Evolutionary conservation across 1,284 basidiomycete species (phyloP), one percentile per base, ranked within the genome.

Genomic region (Cutaneotrichosporon sp.): DNA sequence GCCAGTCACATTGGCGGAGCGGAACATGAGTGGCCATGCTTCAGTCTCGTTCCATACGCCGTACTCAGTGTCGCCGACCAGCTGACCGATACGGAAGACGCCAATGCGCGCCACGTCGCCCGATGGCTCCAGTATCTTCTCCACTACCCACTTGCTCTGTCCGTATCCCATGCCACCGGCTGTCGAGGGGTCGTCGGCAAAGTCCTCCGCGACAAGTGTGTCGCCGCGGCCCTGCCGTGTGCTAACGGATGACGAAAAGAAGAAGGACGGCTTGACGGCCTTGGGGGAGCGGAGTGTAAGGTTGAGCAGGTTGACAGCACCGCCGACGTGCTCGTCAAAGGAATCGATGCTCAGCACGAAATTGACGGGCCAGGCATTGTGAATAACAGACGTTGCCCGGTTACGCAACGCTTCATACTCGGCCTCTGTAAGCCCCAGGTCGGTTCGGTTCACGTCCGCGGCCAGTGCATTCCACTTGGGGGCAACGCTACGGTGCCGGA

Each of bases 1-100:
- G 0, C 77, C 76, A 8, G 79, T 62, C 4, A 72, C 75, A 31
- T 78, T 70, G 33, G 77, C 78, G 5, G 78, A 54, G 24, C 62
- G 63, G 62, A 78, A 71, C 56, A 79, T 70, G 44, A 79, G 62
- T 10, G 67, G 72, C 65, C 77, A 79, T 5, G 79, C 81, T 64
- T 82, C 82, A 3, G 78, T 82, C 57, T 79, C 77, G 66, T 83
- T 84, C 83, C 83, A 84, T 1, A 82, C 76, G 1, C 82, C 82
- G 52, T 61, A 69, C 42, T 51, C 41, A 0, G 79, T 77, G 53
- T 82, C 82, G 0, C 81, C 79, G 9, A 79, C 80, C 61, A 84
- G 63, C 60, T 76, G 73, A 80, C 79, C 45, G 32, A 47, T 17
- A 31, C 44, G 50, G 4, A 38, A 29, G 10, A 41, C 33, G 39